Base-by-base conservation (phyloP, 1,284 basidiomycete species). In the Ustilago tritici region DNA sequence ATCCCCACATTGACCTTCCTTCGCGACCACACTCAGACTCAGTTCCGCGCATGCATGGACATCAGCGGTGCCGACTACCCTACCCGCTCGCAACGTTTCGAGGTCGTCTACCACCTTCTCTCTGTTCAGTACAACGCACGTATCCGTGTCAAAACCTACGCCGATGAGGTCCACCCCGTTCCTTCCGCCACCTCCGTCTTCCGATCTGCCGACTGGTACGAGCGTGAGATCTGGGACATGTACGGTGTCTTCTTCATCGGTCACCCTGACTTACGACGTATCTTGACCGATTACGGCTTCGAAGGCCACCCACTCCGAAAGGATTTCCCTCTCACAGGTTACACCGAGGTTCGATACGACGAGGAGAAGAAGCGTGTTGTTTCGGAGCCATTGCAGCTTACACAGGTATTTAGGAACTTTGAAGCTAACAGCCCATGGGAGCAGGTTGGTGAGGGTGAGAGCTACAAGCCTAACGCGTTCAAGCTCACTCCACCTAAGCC, bases 301-400 rank as follows among this genome's bases (percentile, higher is more conserved):
- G 97, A 99, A 88, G 97, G 97, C 32, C 95, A 99, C 87, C 96
- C 96, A 14, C 88, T 99, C 69, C 91, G 97, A 79, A 99, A 99
- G 87, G 96, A 99, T 87, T 99, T 98, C 90, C 96, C 95, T 19
- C 88, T 99, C 78, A 97, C 95, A 4, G 96, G 96, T 40, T 99
- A 99, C 88, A 94, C 95, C 11, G 97, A 99, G 88, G 91, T 99
- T 56, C 92, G 97, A 65, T 99, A 98, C 86, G 95, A 98, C 85
- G 97, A 99, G 88, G 96, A 98, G 88, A 92, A 93, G 87, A 99
- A 99, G 89, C 93, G 96, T 55, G 95, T 99, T 65, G 95, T 99
- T 31, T 96, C 96, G 83, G 97, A 99, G 87, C 97, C 97, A 34
- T 89, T 99, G 65, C 97, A 99, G 87, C 90, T 99, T 78, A 95